Conservation (phyloP, 2,329 filamentous ascomycete species). For the Neopestalotiopsis sp. region DNA sequence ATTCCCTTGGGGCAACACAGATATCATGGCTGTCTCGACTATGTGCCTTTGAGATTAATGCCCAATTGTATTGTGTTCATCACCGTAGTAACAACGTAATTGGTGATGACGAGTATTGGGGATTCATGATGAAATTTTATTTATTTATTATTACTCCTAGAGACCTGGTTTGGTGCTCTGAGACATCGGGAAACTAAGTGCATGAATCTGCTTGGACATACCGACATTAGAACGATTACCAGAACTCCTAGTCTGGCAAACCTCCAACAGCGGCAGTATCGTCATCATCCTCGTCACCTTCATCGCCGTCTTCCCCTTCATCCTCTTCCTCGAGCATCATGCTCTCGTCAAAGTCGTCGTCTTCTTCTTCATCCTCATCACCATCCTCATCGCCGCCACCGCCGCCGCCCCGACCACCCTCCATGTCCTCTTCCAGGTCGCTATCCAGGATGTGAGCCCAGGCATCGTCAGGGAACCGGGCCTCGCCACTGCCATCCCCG, state of each 20-base stretch:
- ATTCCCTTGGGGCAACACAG: no score
- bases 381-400: constrained; percentile 26
- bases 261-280: neutral
- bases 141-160: no score
- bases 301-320: constrained; percentile 24
- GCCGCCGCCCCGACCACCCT: constrained; percentile 24
- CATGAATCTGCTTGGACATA: neutral
- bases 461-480: constrained; percentile 31
- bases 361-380: constrained; percentile 32
- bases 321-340: constrained; percentile 17
- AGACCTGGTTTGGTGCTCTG: neutral
- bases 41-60: no score
- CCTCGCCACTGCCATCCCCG: constrained; percentile 28
- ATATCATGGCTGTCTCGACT: no score
- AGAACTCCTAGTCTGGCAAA: neutral
- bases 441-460: constrained; percentile 37
- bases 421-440: constrained; percentile 28
- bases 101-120: no score
- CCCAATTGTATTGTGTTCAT: no score
- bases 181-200: neutral
- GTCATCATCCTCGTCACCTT: constrained; percentile 34
- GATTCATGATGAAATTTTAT: no score
- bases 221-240: neutral
- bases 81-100: no score
- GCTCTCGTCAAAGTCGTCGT: constrained; percentile 13